Conservation (phyloP, 805 yeast genomes). For the Candida methanosorbosa region DNA sequence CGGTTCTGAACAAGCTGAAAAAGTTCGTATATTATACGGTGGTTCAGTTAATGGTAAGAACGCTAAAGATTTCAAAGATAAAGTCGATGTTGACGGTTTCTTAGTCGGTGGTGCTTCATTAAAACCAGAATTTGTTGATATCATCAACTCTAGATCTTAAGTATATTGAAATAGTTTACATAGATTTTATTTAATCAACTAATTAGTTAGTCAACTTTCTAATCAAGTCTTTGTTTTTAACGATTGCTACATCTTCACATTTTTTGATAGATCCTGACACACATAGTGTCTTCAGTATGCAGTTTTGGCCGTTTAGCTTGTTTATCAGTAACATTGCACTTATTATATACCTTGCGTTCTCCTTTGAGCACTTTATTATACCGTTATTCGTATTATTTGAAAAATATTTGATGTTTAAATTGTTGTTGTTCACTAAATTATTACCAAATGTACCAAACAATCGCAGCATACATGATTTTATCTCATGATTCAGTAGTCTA, state of each 20-base stretch:
- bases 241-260: conserved; percentile 63
- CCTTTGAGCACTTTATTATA: conserved; percentile 68
- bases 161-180: conserved; percentile 1
- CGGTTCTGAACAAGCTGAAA: conserved; percentile 69
- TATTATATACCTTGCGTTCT: conserved; percentile 49
- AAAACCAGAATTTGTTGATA: conserved; percentile 96
- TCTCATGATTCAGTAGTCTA: too few species aligned
- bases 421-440: too few species aligned
- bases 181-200: background rate
- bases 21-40: conserved; percentile 91
- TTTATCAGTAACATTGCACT: conserved; percentile 57
- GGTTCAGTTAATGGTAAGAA: conserved; percentile 97
- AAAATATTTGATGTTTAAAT: conserved; percentile 58
- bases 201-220: conserved; percentile 9
- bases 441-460: too few species aligned
- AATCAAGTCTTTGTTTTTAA: conserved; percentile 32
- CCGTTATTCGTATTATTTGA: conserved; percentile 79
- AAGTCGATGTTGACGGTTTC: conserved; percentile 95
- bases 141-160: conserved; percentile 84
- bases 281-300: conserved; percentile 53
- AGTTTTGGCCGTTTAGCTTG: conserved; percentile 37
- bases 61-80: conserved; percentile 83
- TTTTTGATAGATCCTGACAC: conserved; percentile 85
- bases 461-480: too few species aligned
- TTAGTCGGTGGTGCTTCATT: conserved; percentile 98